Evolutionary conservation across 1,284 basidiomycete genomes (phyloP), one percentile per base, ranked within the genome.

Genomic region (Golubevia sp.): DNA sequence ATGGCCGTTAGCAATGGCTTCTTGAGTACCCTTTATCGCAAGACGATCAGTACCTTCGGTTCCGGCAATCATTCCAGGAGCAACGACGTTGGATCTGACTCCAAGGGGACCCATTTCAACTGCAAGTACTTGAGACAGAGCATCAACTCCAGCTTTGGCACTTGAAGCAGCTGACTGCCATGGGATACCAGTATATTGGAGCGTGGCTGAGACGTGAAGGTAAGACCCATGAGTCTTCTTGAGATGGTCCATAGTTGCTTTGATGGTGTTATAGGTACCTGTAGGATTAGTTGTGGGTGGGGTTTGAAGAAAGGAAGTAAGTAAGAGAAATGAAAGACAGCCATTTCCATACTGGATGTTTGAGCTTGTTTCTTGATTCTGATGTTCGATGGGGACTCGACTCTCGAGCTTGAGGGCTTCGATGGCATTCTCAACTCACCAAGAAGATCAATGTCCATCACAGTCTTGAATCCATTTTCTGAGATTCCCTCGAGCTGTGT

Each of bases 61-160:
- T 38, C 66, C 77, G 0, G 50, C 57, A 26, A 82, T 81, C 13
- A 77, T 72, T 0, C 80, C 80, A 0, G 80, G 80, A 5, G 80
- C 80, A 50, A 83, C 78, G 50, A 74, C 70, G 67, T 83, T 83
- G 67, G 62, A 66, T 25, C 80, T 66, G 24, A 83, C 74, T 26
- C 77, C 77, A 49, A 73, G 64, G 11, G 67, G 67, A 7, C 67
- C 67, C 6, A 55, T 27, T 30, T 67, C n/a, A n/a, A 80, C 79
- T 0, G 77, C 77, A 5, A 82, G 48, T 1, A 69, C 71, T 8
- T 76, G 50, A 48, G 67, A 73, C 2, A 83, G 60, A 0, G 77
- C 73, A 49, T 83, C 80, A 2, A 83, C 69, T 5, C 75, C 80
- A 0, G 80, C 80, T 66, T 83, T 83, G 20, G 80, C 80, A 0